Evolutionary conservation across 345 rosid genomes (phyloP), one percentile per base, ranked within the genome.

Genomic region (Punica granatum): DNA sequence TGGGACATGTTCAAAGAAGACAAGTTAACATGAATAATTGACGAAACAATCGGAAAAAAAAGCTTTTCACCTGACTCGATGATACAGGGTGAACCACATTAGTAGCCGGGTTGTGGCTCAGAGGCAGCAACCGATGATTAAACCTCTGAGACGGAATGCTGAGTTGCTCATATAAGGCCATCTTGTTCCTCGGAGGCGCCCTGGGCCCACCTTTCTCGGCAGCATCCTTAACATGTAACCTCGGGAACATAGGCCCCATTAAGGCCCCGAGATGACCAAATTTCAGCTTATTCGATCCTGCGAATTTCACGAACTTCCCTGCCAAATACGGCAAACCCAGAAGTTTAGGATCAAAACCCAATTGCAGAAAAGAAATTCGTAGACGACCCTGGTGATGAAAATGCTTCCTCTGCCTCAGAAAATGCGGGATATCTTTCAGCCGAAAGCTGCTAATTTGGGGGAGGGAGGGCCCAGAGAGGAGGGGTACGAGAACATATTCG

Each of bases 131-230:
- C 18, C 84, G 26, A 26, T 59, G 61, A 39, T 62, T 60, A 69
- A 72, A 66, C 74, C 83, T 76, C 39, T 80, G 86, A 49, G 86
- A 79, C 69, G 96, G 92, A 26, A 86, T 59, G 68, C 85, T 80
- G 37, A 89, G 75, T 68, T 88, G 97, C 77, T 90, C 97, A 73
- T 90, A 90, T 31, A 88, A 94, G 33, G 97, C 94, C 94, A 90
- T 90, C 89, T 90, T 90, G 74, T 88, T 90, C 84, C 97, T 85
- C 25, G 97, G 94, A 69, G 97, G 97, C 43, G 90, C 92, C 74
- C 92, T 86, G 9, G 90, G 95, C 58, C 97, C 94, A 76, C 95
- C 86, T 74, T 86, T 90, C 19, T 80, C 92, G 25, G 90, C 75
- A 84, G 90, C 76, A 85, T 88, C 95, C 60, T 90, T 88, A 69